Conservation (phyloP, 768 basidiomycete species). For the Russula foetens region DNA sequence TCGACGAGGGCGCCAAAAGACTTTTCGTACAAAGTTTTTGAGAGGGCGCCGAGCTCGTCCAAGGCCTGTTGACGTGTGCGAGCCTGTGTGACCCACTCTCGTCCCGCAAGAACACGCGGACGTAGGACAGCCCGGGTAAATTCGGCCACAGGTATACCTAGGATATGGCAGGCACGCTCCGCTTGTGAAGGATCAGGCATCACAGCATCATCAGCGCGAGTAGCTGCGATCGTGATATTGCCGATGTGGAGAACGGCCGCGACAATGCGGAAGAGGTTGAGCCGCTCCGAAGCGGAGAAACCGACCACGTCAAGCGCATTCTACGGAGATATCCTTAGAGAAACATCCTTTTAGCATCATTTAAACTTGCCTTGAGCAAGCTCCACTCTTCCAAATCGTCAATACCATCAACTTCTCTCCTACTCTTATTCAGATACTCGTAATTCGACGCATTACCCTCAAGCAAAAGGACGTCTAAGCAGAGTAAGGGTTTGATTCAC, state of each 20-base stretch:
- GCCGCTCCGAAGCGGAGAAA: slow-evolving; percentile 74
- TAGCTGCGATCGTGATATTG: slow-evolving; percentile 77
- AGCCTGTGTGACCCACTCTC: slow-evolving; percentile 95
- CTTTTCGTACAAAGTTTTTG: slow-evolving; percentile 96
- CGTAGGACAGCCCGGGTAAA: slow-evolving; percentile 84
- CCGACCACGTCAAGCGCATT: slow-evolving; percentile 85
- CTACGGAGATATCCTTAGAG: slow-evolving; percentile 32
- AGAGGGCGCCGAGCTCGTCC: slow-evolving; percentile 84
- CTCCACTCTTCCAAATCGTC: slow-evolving; percentile 89
- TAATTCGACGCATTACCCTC: slow-evolving; percentile 72
- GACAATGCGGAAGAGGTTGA: slow-evolving; percentile 89
- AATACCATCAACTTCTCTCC: slow-evolving; percentile 90
- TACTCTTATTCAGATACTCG: slow-evolving; percentile 84
- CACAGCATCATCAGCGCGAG: slow-evolving; percentile 68
- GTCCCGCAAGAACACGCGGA: slow-evolving; percentile 86
- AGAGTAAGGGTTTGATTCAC: slow-evolving; percentile 7
- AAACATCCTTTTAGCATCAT: not conserved
- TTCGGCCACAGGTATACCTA: slow-evolving; percentile 81
- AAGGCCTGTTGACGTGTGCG: slow-evolving; percentile 85
- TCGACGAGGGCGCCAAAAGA: slow-evolving; percentile 92
- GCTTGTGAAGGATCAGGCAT: slow-evolving; percentile 81
- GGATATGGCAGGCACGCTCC: slow-evolving; percentile 81
- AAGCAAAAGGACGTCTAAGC: slow-evolving; percentile 65
- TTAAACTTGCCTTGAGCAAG: slow-evolving; percentile 51
- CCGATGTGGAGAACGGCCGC: slow-evolving; percentile 94